Evolutionary conservation across 1,284 basidiomycete genomes (phyloP), one percentile per base, ranked within the genome.

Genomic region (Microbotryomycetes sp.): DNA sequence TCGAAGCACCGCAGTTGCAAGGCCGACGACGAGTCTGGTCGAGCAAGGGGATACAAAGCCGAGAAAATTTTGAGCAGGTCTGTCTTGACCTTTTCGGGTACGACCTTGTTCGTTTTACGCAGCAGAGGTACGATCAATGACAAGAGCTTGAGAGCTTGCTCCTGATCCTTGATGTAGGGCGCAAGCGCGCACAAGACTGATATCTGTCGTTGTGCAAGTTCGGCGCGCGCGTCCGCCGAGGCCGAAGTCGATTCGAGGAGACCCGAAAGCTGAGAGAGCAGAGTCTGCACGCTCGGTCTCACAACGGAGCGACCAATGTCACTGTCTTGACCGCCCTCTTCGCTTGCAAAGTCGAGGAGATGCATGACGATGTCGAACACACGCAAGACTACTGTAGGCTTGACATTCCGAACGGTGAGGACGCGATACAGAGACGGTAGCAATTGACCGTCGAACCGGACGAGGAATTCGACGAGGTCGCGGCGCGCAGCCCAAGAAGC

Each of bases 351-450:
- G 48, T 83, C 80, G 6, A 75, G 77, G 24, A 97, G 77, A 27
- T 81, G 80, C 57, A 94, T 89, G 47, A 93, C 79, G 59, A 96
- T 86, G 71, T 97, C 93, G 68, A 97, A 88, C 7, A 97, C 81
- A 55, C 83, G 82, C 6, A 81, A 81, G 31, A 96, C 79, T 15
- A 97, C 91, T 0, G 83, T 77, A 0, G 91, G 85, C 76, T 97
- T 97, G 74, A 97, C 91, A 66, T 87, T 89, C 5, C 83, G 81
- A 3, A 88, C 87, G 2, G 86, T 79, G 30, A 98, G 79, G 71
- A 89, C 92, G 55, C 83, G 83, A 73, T 89, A 92, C 1, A 93
- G 77, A 72, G 88, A 86, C 5, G 85, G 85, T 16, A 98, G 76
- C 2, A 88, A 80, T 1, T 80, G 78, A 0, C 78, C 68, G 72